Base-by-base conservation (phyloP, 2,329 filamentous ascomycete species). In the Colletotrichum sojae region DNA sequence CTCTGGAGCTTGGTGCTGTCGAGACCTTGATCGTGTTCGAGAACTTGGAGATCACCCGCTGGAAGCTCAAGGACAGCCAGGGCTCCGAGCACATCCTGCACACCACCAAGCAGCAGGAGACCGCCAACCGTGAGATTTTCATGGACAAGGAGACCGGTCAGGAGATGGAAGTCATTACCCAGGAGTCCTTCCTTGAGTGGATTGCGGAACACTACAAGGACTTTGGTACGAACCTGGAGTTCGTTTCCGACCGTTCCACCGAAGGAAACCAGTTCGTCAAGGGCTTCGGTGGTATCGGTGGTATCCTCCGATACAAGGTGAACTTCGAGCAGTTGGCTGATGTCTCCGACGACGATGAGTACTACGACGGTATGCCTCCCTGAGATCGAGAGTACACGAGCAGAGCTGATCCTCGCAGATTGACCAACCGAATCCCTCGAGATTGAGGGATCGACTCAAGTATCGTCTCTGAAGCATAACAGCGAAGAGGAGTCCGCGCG, bases 221-320 rank as follows among this genome's bases (percentile, higher is more conserved):
- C 80, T 99, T 98, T 78, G 96, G 96, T 84, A 95, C 96, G 61
- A 92, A 91, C 39, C 90, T 99, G 51, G 96, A 99, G 82, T 99
- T 99, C 76, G 96, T 99, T 73, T 98, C 96, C 56, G 97, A 99
- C 81, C 92, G 94, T 73, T 98, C 95, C 70, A 97, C 94, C 71
- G 96, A 99, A 85, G 96, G 96, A 80, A 99, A 99, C 85, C 96
- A 99, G 86, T 99, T 99, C 84, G 96, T 99, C 78, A 98, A 98
- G 87, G 96, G 96, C 73, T 99, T 99, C 79, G 96, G 96, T 91
- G 96, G 96, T 79, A 97, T 99, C 76, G 96, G 96, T 75, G 95
- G 95, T 73, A 92, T 99, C 78, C 90, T 99, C 80, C 94, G 96
- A 76, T 99, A 99, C 91, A 98, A 98, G 88, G 94, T 99, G 88